Evolutionary conservation across 2,329 filamentous ascomycete genomes (phyloP).

Genomic region (Aureobasidium sp.): DNA sequence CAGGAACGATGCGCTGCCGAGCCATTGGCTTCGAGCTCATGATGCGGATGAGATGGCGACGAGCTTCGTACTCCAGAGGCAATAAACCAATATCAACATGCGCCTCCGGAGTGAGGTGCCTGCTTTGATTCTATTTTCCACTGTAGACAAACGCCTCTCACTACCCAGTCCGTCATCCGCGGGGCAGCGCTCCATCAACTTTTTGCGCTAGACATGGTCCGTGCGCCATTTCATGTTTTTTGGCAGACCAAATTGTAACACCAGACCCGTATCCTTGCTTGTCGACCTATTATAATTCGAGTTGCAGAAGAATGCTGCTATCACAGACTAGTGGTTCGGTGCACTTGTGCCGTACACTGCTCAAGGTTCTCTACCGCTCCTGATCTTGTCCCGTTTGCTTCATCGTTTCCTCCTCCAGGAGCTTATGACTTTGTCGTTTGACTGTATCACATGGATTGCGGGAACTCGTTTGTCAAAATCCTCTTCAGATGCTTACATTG

Average conservation of each 20-base stretch:
- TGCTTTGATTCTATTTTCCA: neutral
- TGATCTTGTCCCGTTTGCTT: neutral
- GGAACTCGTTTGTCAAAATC: neutral
- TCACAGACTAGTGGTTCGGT: neutral
- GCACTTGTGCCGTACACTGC: neutral
- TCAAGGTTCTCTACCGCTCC: too few relatives aligned
- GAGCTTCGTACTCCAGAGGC: conserved; percentile 9
- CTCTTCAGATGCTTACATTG: neutral
- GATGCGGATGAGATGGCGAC: neutral
- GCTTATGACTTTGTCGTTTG: neutral
- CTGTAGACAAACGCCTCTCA: neutral
- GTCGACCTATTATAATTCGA: neutral
- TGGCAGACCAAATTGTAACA: neutral
- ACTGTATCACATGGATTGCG: neutral
- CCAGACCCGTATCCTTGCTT: too few relatives aligned
- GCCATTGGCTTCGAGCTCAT: conserved; percentile 6
- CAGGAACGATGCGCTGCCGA: conserved; percentile 11
- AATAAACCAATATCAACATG: conserved; percentile 9
- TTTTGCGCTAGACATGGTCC: neutral
- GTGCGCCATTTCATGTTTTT: neutral
- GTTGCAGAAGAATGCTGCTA: neutral
- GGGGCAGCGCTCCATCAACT: conserved; percentile 4
- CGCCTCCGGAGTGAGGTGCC: conserved; percentile 11
- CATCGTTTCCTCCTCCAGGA: neutral
- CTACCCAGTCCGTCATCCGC: conserved; percentile 2